Conservation (phyloP, 2,329 filamentous ascomycete genomes). For the Beauveria bassiana region DNA sequence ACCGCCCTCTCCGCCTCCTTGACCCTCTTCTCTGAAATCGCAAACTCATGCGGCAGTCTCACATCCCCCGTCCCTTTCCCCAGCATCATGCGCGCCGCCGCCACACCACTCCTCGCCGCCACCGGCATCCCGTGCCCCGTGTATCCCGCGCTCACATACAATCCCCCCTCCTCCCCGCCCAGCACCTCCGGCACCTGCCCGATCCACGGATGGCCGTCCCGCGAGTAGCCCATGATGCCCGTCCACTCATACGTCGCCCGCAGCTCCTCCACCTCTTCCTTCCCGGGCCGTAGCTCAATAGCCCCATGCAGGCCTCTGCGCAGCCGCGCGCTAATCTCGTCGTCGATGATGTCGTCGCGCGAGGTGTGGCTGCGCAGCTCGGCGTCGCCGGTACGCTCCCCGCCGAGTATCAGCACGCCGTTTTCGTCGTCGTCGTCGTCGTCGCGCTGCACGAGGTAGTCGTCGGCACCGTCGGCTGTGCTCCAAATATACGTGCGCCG, state of each 20-base stretch:
- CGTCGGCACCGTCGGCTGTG: constrained; percentile 40
- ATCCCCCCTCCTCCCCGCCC: constrained; percentile 36
- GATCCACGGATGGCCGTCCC: constrained; percentile 63
- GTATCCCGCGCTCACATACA: constrained; percentile 60
- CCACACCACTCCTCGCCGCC: constrained; percentile 57
- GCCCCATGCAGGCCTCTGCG: constrained; percentile 33
- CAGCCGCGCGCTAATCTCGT: constrained; percentile 48
- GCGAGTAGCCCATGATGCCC: constrained; percentile 70
- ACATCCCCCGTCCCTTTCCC: constrained; percentile 27
- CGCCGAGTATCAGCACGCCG: constrained; percentile 59
- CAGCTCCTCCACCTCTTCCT: constrained; percentile 37
- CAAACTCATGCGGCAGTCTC: constrained; percentile 36
- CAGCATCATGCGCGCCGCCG: constrained; percentile 53
- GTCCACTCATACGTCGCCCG: constrained; percentile 60
- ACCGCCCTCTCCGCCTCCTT: constrained; percentile 1
- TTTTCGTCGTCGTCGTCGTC: constrained; percentile 30
- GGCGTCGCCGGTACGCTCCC: constrained; percentile 51
- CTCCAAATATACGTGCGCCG: constrained; percentile 56
- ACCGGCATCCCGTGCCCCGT: constrained; percentile 74
- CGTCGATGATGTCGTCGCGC: constrained; percentile 52
- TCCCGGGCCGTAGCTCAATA: constrained; percentile 32
- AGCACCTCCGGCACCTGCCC: constrained; percentile 51
- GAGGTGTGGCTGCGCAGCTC: constrained; percentile 43
- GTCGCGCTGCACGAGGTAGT: constrained; percentile 68
- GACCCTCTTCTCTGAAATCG: constrained; percentile 27